Conservation (phyloP, 116 monocot species). For the Posidonia oceanica region DNA sequence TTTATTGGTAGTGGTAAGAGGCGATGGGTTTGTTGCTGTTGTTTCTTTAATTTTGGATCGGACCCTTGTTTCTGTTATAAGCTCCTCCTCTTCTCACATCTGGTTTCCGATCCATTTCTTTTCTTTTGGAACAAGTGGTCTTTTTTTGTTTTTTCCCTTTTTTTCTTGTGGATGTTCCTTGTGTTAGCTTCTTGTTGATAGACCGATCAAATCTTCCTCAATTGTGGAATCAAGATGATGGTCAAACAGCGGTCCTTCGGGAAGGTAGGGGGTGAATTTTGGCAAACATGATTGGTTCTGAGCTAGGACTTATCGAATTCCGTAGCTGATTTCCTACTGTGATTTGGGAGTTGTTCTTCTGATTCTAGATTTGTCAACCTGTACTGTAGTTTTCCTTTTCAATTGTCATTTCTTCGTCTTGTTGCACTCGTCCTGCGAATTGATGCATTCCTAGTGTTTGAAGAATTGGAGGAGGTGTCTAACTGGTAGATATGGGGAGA, state of each 20-base stretch:
- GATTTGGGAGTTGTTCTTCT: constrained; percentile 1
- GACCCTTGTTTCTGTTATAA: neutral
- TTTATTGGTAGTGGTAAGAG: neutral
- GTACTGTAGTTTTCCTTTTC: no score
- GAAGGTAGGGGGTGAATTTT: constrained; percentile 3
- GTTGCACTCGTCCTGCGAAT: no score
- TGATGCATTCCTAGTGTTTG: no score
- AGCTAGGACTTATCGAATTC: neutral
- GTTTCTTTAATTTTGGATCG: no score
- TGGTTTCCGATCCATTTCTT: neutral
- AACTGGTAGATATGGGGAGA: no score
- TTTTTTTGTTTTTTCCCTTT: neutral
- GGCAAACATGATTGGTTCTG: neutral
- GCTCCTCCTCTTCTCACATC: neutral
- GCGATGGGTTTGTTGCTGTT: neutral
- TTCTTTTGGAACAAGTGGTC: neutral
- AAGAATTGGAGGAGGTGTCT: no score
- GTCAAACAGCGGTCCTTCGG: neutral
- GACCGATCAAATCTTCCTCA: neutral
- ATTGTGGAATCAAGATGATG: constrained; percentile 1
- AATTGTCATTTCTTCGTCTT: no score
- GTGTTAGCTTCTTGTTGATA: no score
- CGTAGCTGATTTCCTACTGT: neutral
- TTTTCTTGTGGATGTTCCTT: neutral
- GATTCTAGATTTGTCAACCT: neutral